Conservation (phyloP, 1,139 yeast genomes). For the Pichia inconspicua region DNA sequence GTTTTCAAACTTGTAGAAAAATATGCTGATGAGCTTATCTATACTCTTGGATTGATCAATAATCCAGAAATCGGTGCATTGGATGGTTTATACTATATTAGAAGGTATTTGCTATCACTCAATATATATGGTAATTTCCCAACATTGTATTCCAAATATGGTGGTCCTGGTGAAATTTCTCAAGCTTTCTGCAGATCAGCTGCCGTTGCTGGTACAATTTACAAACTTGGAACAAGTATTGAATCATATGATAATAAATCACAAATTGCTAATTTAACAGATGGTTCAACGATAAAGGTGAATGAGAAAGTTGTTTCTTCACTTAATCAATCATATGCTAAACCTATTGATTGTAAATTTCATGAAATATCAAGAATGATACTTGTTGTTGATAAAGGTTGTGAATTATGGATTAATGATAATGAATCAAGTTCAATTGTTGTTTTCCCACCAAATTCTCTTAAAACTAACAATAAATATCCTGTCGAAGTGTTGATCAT, state of each 20-base stretch:
- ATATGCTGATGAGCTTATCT: slow-evolving; percentile 75
- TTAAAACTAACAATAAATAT: slow-evolving; percentile 54
- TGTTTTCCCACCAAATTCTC: slow-evolving; percentile 86
- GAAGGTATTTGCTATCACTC: slow-evolving; percentile 75
- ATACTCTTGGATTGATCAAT: slow-evolving; percentile 75
- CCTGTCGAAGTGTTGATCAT: slow-evolving; percentile 84
- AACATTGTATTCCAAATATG: slow-evolving; percentile 83
- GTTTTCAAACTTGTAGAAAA: slow-evolving; percentile 61
- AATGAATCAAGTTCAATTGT: slow-evolving; percentile 80
- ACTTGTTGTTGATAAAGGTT: slow-evolving; percentile 77
- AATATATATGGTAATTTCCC: slow-evolving; percentile 95
- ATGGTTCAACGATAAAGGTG: slow-evolving; percentile 67
- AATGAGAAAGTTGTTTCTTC: slow-evolving; percentile 68
- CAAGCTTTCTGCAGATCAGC: slow-evolving; percentile 98
- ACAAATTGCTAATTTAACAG: slow-evolving; percentile 65
- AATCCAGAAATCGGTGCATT: slow-evolving; percentile 54
- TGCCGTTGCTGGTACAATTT: slow-evolving; percentile 96
- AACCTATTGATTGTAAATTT: slow-evolving; percentile 28
- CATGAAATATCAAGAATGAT: slow-evolving; percentile 64
- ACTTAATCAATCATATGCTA: slow-evolving; percentile 60
- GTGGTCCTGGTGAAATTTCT: slow-evolving; percentile 92
- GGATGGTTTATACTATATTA: slow-evolving; percentile 70
- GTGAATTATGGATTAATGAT: slow-evolving; percentile 86
- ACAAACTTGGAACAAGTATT: slow-evolving; percentile 66
- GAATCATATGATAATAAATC: slow-evolving; percentile 55